Percentiles rank a stretch among this genome's conserved stretches.
Conservation (phyloP, 192 early-diverging fungal genomes). For the Gryganskiella cystojenkinii region DNA sequence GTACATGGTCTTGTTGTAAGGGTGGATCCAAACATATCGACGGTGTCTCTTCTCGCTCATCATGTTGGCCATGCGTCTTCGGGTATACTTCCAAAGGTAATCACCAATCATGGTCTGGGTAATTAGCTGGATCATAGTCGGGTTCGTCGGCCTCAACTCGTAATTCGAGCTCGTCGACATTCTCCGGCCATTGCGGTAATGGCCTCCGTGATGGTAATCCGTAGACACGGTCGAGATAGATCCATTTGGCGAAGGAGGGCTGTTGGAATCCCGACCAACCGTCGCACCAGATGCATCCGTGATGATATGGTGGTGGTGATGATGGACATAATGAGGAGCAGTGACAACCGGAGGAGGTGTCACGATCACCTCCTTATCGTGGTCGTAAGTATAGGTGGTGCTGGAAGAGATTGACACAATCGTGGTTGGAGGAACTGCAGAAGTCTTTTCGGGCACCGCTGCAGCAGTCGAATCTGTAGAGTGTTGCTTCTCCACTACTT, state of each 20-base stretch:
- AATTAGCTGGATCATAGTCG: constrained; percentile 75
- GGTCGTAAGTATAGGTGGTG: constrained; percentile 24
- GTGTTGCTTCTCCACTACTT: constrained; percentile 5
- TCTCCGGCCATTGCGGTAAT: constrained; percentile 20
- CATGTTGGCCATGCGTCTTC: constrained; percentile 60
- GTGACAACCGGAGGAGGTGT: constrained; percentile 2
- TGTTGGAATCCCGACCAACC: constrained; percentile 22
- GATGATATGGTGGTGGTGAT: constrained; percentile 20
- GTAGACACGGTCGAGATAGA: constrained; percentile 49
- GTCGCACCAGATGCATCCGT: constrained; percentile 30
- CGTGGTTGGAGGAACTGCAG: constrained; percentile 1
- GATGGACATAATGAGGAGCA: background rate
- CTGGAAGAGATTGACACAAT: constrained; percentile 29
- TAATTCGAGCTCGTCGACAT: constrained; percentile 31
- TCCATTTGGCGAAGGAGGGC: constrained; percentile 21
- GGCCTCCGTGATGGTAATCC: constrained; percentile 30
- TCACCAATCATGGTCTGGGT: constrained; percentile 87
- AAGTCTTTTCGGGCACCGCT: background rate
- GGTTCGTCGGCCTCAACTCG: constrained; percentile 50
- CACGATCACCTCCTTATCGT: constrained; percentile 10
- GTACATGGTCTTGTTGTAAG: constrained; percentile 82
- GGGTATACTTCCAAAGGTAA: constrained; percentile 80
- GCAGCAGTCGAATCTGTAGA: background rate
- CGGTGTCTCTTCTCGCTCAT: constrained; percentile 73
- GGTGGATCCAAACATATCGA: constrained; percentile 86